Base-by-base conservation (phyloP, 139 green algal genomes). In the Closterium sp. region DNA sequence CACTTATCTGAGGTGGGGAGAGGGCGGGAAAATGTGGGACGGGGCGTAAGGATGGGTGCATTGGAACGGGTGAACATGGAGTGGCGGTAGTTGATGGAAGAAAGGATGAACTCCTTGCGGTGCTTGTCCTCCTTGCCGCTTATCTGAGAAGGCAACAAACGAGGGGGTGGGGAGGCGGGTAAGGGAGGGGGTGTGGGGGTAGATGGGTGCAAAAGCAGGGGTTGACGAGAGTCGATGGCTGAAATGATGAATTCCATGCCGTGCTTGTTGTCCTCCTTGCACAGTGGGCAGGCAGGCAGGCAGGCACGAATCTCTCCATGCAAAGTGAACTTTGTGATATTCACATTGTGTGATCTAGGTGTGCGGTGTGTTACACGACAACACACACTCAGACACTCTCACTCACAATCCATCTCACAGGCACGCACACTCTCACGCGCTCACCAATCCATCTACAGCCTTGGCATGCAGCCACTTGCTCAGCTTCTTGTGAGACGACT, bases 211-310 rank as follows among this genome's bases (percentile, higher is more conserved):
- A 73, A 73, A 62, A 62, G 7, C 7, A 13, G 42, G 42, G 42
- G 5, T 5, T 62, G 7, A 5, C 7, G 42, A 62, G 42, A 13
- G 42, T 94, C 86, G n/a, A 94, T 31, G 24, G 32, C 73, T 27
- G 50, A 85, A 5, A 94, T 3, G 2, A 93, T 89, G 42, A 93
- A 30, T 45, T 94, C 89, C 85, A 93, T 94, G 27, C 70, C 32
- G 89, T 93, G 92, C 87, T 93, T 93, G n/a, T n/a, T n/a, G 70
- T 94, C 92, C 92, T 94, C 92, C 89, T 93, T 94, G 24, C 17
- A n/a, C n/a, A n/a, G n/a, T n/a, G n/a, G n/a, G n/a, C n/a, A n/a
- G n/a, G n/a, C n/a, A n/a, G n/a, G n/a, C n/a, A n/a, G n/a, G n/a
- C n/a, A n/a, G n/a, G n/a, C n/a, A n/a, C n/a, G n/a, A n/a, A n/a